Base-by-base conservation (phyloP, 257 asterid species). In the Solanum corneliomulleri region DNA sequence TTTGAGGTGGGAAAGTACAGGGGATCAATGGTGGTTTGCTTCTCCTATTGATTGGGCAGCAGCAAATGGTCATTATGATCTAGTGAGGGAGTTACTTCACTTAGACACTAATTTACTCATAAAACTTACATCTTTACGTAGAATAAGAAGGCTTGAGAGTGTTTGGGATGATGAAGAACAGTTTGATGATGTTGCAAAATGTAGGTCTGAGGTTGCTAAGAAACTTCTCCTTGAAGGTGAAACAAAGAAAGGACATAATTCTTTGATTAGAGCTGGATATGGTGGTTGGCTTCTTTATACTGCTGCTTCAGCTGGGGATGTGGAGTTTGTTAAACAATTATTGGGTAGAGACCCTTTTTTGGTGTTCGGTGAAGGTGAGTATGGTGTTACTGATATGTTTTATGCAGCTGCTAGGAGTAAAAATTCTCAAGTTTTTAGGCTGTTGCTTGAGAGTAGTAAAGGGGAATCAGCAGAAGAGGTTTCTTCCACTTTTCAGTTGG, bases 271-370 rank as follows among this genome's bases (percentile, higher is more conserved):
- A 86, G 98, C 97, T 27, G 99, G 99, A 35, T 97, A 95, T 82
- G 99, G 99, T 4, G 99, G 99, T 16, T 97, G 99, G 99, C 97
- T 97, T 64, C 90, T 97, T 33, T 97, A 97, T 92, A 94, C 98
- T 33, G 99, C 99, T 29, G 97, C 99, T 49, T 89, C 98, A 2
- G 98, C 98, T 0, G 99, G 98, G 29, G 99, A 97, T 62, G 71
- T 87, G 52, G 86, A 39, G 20, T 95, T 97, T 77, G 96, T 96
- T 6, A 91, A 90, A 83, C 92, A 92, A 37, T 82, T 97, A 89
- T 20, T 97, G 91, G 93, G 74, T 15, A 92, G 92, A 89, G 95
- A 97, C n/a, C 96, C 96, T 0, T 87, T 91, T 29, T 89, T 97
- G 86, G 98, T 94, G 86, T 97, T 94, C 47, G 99, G 99, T n/a